Conservation (phyloP, 768 basidiomycete species). For the Dacryopinax primogenitus region DNA sequence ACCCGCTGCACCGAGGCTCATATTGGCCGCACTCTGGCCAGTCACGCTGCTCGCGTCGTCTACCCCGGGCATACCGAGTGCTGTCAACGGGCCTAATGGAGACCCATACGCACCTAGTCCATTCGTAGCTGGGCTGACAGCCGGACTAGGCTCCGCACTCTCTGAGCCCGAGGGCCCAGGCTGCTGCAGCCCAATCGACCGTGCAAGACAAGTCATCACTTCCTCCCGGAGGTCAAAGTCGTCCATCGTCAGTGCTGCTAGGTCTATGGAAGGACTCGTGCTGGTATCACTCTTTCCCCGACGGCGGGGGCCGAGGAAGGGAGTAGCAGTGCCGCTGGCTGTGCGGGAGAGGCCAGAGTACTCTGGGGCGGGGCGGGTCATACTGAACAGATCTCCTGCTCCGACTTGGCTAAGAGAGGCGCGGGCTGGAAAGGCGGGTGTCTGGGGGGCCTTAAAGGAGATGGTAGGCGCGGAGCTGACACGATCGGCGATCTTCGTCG, state of each 20-base stretch:
- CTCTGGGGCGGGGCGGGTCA: constrained; percentile 23
- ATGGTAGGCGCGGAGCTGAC: neutral
- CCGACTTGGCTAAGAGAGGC: constrained; percentile 22
- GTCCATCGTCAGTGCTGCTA: constrained; percentile 32
- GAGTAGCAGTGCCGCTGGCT: constrained; percentile 10
- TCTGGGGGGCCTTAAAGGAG: too few species aligned
- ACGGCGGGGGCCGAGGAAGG: constrained; percentile 1
- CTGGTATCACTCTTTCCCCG: neutral
- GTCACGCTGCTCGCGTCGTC: constrained; percentile 44
- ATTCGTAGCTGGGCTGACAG: constrained; percentile 16
- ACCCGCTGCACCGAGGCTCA: constrained; percentile 30
- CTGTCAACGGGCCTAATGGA: constrained; percentile 2
- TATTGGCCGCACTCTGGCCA: constrained; percentile 39
- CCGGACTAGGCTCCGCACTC: constrained; percentile 15
- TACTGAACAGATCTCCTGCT: constrained; percentile 32
- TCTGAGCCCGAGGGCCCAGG: constrained; percentile 38
- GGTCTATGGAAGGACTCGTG: too few species aligned
- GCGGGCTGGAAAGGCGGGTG: neutral
- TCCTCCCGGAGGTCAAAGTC: constrained; percentile 93
- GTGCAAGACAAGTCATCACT: constrained; percentile 95
- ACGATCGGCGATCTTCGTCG: neutral
- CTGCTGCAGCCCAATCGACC: constrained; percentile 88
- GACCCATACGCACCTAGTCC: neutral
- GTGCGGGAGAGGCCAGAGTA: constrained; percentile 23
- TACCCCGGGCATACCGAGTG: constrained; percentile 11